Conservation (phyloP, 768 basidiomycete genomes). For the Tylopilus vinaceipallidus region DNA sequence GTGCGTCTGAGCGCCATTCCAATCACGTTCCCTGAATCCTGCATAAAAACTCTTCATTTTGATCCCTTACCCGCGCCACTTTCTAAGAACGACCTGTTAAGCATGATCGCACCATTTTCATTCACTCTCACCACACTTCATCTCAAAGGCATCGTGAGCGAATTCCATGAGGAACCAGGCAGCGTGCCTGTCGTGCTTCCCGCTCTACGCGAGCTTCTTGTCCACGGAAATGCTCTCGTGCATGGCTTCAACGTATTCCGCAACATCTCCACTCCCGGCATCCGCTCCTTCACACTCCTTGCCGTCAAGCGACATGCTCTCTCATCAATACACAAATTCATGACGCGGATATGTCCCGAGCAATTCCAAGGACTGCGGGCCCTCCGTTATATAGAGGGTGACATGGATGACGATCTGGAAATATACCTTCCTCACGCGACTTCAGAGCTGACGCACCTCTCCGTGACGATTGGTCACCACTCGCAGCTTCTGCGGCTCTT, state of each 20-base stretch:
- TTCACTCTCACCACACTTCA: conserved; percentile 31
- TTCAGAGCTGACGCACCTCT: conserved; percentile 35
- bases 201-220: conserved; percentile 27
- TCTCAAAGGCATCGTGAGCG: conserved; percentile 33
- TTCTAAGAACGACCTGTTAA: conserved; percentile 26
- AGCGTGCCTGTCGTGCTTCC: conserved; percentile 33
- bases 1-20: conserved; percentile 33
- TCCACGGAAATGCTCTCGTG: conserved; percentile 31
- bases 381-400: conserved; percentile 35
- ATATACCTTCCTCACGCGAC: conserved; percentile 33
- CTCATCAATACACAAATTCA: conserved; percentile 36
- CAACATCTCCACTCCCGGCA: conserved; percentile 32
- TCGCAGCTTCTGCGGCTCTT: conserved; percentile 32
- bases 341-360: conserved; percentile 34
- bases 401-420: conserved; percentile 36
- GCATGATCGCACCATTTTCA: conserved; percentile 29
- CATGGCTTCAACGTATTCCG: conserved; percentile 36
- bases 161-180: conserved; percentile 32
- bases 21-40: conserved; percentile 28
- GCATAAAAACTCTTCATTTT: conserved; percentile 33
- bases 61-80: conserved; percentile 34
- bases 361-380: conserved; percentile 32
- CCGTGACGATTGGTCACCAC: conserved; percentile 32
- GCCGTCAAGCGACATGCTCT: conserved; percentile 28
- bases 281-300: conserved; percentile 25